These are phyloP conservation scores for Candida gorgasii DNA, from an alignment of 805 yeast species.

Conservation along the genomic window DNA sequence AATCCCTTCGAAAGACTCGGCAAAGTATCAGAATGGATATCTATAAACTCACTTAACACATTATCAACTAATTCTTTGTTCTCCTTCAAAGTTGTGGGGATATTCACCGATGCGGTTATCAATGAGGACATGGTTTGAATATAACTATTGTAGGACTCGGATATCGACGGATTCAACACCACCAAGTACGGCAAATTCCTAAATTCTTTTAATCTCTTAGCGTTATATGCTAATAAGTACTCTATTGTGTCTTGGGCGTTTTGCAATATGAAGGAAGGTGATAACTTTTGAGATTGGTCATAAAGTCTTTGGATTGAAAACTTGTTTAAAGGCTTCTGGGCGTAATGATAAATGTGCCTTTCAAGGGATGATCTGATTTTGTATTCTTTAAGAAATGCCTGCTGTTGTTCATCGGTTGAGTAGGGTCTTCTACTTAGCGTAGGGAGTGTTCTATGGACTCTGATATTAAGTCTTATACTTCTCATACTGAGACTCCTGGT, in stretches of 20 bases:
- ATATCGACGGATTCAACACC: slow-evolving; percentile 82
- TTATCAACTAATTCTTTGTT: slow-evolving; percentile 50
- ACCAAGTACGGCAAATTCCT: slow-evolving; percentile 80
- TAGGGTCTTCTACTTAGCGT: not conserved
- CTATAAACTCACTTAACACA: slow-evolving; percentile 60
- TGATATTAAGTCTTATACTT: not conserved
- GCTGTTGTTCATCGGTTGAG: slow-evolving; percentile 22
- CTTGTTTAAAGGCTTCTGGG: slow-evolving; percentile 53
- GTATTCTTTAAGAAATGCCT: slow-evolving; percentile 52
- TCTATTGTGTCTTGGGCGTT: slow-evolving; percentile 60
- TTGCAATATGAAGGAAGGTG: slow-evolving; percentile 34
- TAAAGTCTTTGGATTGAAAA: slow-evolving; percentile 54
- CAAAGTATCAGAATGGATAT: slow-evolving; percentile 81
- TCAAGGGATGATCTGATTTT: slow-evolving; percentile 59
- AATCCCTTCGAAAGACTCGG: slow-evolving; percentile 83
- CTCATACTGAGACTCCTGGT: no score
- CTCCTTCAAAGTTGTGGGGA: slow-evolving; percentile 51
- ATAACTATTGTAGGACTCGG: slow-evolving; percentile 73
- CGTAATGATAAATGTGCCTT: slow-evolving; percentile 56
- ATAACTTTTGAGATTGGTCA: slow-evolving; percentile 39
- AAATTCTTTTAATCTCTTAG: slow-evolving; percentile 69
- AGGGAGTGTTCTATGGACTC: not conserved
- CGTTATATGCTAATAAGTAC: slow-evolving; percentile 59
- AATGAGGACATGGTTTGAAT: slow-evolving; percentile 58
- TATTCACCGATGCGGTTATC: slow-evolving; percentile 32